Percentiles rank a stretch among this genome's conserved stretches.
phyloP scores from a whole-genome alignment of 1,284 basidiomycete species.

The Cryptococcus amylolentus region DNA sequence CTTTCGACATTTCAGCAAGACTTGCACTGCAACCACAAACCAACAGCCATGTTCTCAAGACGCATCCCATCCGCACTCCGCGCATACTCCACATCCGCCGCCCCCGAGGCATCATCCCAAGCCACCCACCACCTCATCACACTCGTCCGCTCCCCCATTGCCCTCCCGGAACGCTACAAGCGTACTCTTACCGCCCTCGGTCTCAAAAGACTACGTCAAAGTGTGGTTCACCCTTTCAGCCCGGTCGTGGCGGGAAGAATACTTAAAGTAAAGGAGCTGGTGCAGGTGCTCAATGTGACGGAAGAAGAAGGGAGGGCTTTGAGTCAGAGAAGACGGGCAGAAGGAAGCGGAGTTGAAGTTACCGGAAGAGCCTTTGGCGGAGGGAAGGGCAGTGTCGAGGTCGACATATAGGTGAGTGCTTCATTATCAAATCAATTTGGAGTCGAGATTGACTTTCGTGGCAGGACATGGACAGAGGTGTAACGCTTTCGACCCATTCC shows the following conservation, averaged over 20 bases:
- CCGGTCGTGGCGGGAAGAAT: slow-evolving; percentile 51
- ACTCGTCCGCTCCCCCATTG: slow-evolving; percentile 53
- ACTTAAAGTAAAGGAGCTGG: slow-evolving; percentile 55
- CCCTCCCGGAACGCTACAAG: slow-evolving; percentile 48
- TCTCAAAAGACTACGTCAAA: slow-evolving; percentile 50
- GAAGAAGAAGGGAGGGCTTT: slow-evolving; percentile 31
- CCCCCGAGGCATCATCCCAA: slow-evolving; percentile 1
- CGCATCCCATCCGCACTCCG: neutral
- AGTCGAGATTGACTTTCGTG: too few species aligned
- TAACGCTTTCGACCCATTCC: too few species aligned
- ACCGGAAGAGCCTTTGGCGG: slow-evolving; percentile 33
- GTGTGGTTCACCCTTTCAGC: slow-evolving; percentile 50
- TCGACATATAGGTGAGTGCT: neutral
- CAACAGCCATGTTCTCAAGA: neutral
- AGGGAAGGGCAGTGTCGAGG: slow-evolving; percentile 11
- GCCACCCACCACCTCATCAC: slow-evolving; percentile 52
- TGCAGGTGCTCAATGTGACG: slow-evolving; percentile 53
- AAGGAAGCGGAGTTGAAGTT: slow-evolving; percentile 40
- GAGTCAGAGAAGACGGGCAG: slow-evolving; percentile 27
- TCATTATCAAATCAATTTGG: neutral
- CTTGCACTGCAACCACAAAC: slow-evolving; percentile 1
- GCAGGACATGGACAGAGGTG: too few species aligned
- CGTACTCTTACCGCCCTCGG: slow-evolving; percentile 52
- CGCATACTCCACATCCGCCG: slow-evolving; percentile 3
- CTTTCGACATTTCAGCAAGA: too few species aligned